Evolutionary conservation across 2,329 filamentous ascomycete genomes (phyloP).

Genomic region (Albifimbria verrucaria): DNA sequence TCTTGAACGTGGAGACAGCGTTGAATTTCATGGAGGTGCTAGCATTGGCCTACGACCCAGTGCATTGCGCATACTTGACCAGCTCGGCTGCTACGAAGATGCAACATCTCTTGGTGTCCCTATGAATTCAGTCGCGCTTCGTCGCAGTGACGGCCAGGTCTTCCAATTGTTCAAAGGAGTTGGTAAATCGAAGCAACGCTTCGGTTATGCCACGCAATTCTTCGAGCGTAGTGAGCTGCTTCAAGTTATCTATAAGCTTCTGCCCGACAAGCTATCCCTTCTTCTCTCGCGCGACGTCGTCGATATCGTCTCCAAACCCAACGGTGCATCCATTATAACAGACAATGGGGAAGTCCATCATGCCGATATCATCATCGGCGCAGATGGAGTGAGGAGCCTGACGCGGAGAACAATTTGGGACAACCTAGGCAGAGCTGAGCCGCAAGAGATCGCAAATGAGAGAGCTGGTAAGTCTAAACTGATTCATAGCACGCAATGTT

Average conservation of each 20-base stretch:
- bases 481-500: too few species aligned
- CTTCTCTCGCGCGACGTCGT: slow-evolving; percentile 13
- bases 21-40: slow-evolving; percentile 44
- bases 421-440: slow-evolving; percentile 16
- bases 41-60: slow-evolving; percentile 43
- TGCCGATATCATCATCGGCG: slow-evolving; percentile 32
- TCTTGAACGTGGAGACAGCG: slow-evolving; percentile 38
- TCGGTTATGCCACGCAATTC: slow-evolving; percentile 26
- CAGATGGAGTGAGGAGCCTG: slow-evolving; percentile 30
- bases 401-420: slow-evolving; percentile 7
- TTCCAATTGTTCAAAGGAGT: background rate
- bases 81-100: slow-evolving; percentile 33
- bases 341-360: slow-evolving; percentile 23
- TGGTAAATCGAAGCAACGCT: background rate
- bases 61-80: slow-evolving; percentile 44
- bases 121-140: too few species aligned
- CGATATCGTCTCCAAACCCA: slow-evolving; percentile 5
- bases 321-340: slow-evolving; percentile 23
- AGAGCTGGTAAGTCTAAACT: too few species aligned
- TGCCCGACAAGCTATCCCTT: slow-evolving; percentile 23
- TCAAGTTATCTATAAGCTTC: slow-evolving; percentile 26
- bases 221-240: slow-evolving; percentile 32
- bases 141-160: too few species aligned
- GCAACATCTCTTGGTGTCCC: too few species aligned
- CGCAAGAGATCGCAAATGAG: slow-evolving; percentile 3